Evolutionary conservation across 331 rosid species (phyloP), one percentile per base, ranked within the genome.

Genomic region (Quercus tomentella): DNA sequence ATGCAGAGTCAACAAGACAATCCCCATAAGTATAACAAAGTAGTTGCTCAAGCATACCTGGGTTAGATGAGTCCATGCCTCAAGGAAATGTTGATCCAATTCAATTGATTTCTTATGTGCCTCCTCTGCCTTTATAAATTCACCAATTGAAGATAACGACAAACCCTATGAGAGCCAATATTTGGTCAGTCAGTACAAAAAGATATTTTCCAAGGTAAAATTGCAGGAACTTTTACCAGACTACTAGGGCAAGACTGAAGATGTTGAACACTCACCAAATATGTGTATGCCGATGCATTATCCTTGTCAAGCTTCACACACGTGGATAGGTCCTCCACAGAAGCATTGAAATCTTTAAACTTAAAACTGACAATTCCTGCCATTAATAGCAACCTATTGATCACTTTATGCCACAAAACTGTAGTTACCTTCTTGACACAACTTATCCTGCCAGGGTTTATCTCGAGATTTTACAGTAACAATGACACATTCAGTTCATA

Each of bases 351-450:
- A 67, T 89, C 93, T 85, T 92, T 92, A 81, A 94, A 92, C 89
- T 94, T 94, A 91, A 92, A 94, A 83, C 87, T 88, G 81, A 90
- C 97, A 72, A 94, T 92, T 81, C 97, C 97, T 94, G 82, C 83
- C 83, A 76, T 83, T 72, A 72, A 66, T 16, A 63, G 43, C 22
- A 66, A 56, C 41, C 18, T 52, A 69, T 45, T 33, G 30, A 35
- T 31, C 51, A 79, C 18, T 83, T 51, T 51, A 57, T 56, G n/a
- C 73, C 60, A 54, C 56, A 73, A 18, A 69, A 35, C 43, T 75
- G 15, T 8, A 23, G 31, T 15, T 16, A 4, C 49, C 43, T 62
- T 54, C 60, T 16, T 17, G 10, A 78, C 72, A 51, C 7, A 8
- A 5, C 33, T 28, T 22, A 16, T 22, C 25, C 7, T 73, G 28